These are phyloP conservation scores for Fragilaria crotonensis DNA, from an alignment of 108 stramenopile genomes.

Conservation along the genomic window DNA sequence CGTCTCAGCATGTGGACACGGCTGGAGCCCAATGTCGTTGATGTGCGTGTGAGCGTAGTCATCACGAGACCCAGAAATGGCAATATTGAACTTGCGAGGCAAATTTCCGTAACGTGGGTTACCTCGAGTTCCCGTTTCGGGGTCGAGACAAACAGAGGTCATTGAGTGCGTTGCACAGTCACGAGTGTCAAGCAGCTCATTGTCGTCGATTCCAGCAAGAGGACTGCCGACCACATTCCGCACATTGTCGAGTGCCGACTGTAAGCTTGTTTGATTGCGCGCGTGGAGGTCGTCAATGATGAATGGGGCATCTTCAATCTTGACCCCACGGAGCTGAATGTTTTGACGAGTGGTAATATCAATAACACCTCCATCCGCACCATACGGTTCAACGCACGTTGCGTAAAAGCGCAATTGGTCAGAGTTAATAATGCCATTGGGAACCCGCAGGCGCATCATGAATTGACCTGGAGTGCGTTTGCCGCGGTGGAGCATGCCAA, in stretches of 20 bases:
- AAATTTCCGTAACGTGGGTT: conserved; percentile 85
- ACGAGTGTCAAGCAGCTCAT: conserved; percentile 87
- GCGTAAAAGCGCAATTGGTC: conserved; percentile 88
- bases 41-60: conserved; percentile 93
- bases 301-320: conserved; percentile 80
- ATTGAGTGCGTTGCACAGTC: conserved; percentile 74
- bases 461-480: conserved; percentile 94
- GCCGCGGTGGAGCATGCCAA: conserved; percentile 85
- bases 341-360: conserved; percentile 93
- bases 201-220: conserved; percentile 86
- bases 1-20: conserved; percentile 57
- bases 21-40: conserved; percentile 88
- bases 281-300: conserved; percentile 87
- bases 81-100: conserved; percentile 93
- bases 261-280: conserved; percentile 79
- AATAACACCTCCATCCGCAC: conserved; percentile 70
- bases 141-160: conserved; percentile 74
- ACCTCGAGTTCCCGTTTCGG: conserved; percentile 66
- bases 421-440: conserved; percentile 89
- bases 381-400: conserved; percentile 78
- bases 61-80: conserved; percentile 82
- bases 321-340: conserved; percentile 89
- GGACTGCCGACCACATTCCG: conserved; percentile 93
- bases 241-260: conserved; percentile 86
- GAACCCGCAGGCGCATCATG: conserved; percentile 90